Evolutionary conservation across 768 basidiomycete species (phyloP).

Genomic region (Pleurotus citrinopileatus): DNA sequence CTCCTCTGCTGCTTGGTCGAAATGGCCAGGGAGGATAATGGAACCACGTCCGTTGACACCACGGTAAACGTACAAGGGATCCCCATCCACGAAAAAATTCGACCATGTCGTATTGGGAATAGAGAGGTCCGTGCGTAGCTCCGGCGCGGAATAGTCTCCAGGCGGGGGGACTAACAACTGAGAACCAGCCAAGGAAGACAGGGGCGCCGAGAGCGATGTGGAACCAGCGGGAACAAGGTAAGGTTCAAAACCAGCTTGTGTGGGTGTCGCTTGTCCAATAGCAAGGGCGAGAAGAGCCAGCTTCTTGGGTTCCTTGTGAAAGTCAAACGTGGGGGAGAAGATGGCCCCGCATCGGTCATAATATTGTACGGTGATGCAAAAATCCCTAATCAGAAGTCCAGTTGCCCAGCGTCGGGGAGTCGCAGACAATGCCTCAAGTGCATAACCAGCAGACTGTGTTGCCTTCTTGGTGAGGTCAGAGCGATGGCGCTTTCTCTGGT

Average conservation of each 20-base stretch:
- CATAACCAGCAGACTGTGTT: slow-evolving; percentile 13
- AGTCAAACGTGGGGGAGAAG: slow-evolving; percentile 17
- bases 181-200: not conserved
- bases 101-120: not conserved
- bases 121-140: not conserved
- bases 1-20: not conserved
- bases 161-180: not conserved
- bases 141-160: not conserved
- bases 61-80: slow-evolving; percentile 10
- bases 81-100: not conserved
- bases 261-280: not conserved
- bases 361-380: slow-evolving; percentile 22
- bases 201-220: not conserved
- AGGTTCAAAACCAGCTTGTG: slow-evolving; percentile 16
- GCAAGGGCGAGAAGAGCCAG: slow-evolving; percentile 18
- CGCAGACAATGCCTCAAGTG: slow-evolving; percentile 14
- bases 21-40: slow-evolving; percentile 12
- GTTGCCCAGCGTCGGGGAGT: slow-evolving; percentile 17
- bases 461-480: not conserved
- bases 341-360: slow-evolving; percentile 22
- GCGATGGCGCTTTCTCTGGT: no score
- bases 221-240: slow-evolving; percentile 9
- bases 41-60: slow-evolving; percentile 19
- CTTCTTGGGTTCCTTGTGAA: slow-evolving; percentile 12
- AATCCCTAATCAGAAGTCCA: slow-evolving; percentile 20